Conservation (phyloP, 2,329 filamentous ascomycete species). For the Metarhizium album region DNA sequence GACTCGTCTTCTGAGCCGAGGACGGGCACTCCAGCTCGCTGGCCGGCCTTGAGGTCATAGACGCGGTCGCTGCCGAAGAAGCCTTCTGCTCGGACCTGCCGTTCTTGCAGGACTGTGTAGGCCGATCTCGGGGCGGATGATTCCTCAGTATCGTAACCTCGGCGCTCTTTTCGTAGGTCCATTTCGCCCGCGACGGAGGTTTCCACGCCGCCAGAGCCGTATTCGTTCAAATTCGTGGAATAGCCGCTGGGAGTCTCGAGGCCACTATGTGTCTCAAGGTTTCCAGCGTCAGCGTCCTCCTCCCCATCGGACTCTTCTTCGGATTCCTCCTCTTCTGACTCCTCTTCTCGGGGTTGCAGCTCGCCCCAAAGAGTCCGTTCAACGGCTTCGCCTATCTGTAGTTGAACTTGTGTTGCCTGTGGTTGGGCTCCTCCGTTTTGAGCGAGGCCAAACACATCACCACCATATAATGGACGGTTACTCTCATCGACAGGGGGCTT, state of each 20-base stretch:
- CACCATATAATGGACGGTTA: constrained; percentile 82
- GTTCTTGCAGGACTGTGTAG: constrained; percentile 84
- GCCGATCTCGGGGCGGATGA: constrained; percentile 62
- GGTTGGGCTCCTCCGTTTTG: constrained; percentile 26
- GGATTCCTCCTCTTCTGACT: constrained; percentile 56
- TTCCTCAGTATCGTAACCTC: constrained; percentile 83
- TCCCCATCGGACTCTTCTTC: constrained; percentile 22
- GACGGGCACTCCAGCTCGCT: constrained; percentile 50
- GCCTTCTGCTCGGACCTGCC: constrained; percentile 72
- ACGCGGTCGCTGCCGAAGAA: constrained; percentile 95
- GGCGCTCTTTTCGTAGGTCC: constrained; percentile 72
- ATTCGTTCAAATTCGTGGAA: constrained; percentile 68
- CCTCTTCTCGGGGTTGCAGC: constrained; percentile 67
- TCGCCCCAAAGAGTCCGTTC: constrained; percentile 91
- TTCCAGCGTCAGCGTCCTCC: constrained; percentile 51
- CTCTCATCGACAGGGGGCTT: constrained; percentile 93
- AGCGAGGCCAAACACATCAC: constrained; percentile 81
- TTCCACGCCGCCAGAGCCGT: constrained; percentile 55
- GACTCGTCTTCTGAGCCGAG: constrained; percentile 70
- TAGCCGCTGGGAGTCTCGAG: constrained; percentile 74
- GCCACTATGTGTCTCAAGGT: constrained; percentile 63
- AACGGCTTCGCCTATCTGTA: constrained; percentile 58
- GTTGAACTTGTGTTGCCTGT: constrained; percentile 27
- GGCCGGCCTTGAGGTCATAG: constrained; percentile 63
- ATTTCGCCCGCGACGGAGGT: constrained; percentile 78